Conservation (phyloP, 768 basidiomycete species). For the Tricholoma matsutake region DNA sequence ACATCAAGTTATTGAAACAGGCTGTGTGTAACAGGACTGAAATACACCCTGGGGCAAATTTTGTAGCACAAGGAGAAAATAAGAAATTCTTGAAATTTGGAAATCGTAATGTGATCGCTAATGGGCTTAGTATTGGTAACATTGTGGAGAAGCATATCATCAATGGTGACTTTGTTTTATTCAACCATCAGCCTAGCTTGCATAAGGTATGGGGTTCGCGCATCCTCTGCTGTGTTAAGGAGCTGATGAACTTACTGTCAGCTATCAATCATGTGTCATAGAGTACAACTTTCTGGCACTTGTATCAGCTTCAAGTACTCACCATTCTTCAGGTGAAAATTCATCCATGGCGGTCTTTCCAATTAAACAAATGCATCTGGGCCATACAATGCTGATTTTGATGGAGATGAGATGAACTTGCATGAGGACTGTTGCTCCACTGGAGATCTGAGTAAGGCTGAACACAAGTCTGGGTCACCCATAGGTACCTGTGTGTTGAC, state of each 20-base stretch:
- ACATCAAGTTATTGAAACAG: conserved; percentile 70
- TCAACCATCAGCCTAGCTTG: conserved; percentile 98
- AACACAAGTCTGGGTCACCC: too few species aligned
- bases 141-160: conserved; percentile 92
- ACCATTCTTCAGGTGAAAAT: conserved; percentile 65
- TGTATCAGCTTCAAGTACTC: not conserved
- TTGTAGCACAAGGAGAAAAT: conserved; percentile 76
- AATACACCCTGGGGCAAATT: conserved; percentile 93
- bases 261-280: conserved; percentile 99
- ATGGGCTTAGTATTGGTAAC: conserved; percentile 82
- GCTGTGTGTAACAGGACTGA: conserved; percentile 89
- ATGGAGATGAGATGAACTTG: conserved; percentile 99
- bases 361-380: conserved; percentile 97
- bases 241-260: conserved; percentile 25
- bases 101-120: conserved; percentile 75
- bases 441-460: too few species aligned
- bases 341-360: conserved; percentile 95
- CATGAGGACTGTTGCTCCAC: conserved; percentile 49
- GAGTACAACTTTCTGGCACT: conserved; percentile 45
- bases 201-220: conserved; percentile 65
- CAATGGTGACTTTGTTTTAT: conserved; percentile 94
- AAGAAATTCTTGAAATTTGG: conserved; percentile 92
- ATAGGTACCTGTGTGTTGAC: too few species aligned
- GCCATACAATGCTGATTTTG: conserved; percentile 99
- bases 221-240: conserved; percentile 4